Base-by-base conservation (phyloP, 2,329 filamentous ascomycete species). In the Trichoderma koningiopsis region DNA sequence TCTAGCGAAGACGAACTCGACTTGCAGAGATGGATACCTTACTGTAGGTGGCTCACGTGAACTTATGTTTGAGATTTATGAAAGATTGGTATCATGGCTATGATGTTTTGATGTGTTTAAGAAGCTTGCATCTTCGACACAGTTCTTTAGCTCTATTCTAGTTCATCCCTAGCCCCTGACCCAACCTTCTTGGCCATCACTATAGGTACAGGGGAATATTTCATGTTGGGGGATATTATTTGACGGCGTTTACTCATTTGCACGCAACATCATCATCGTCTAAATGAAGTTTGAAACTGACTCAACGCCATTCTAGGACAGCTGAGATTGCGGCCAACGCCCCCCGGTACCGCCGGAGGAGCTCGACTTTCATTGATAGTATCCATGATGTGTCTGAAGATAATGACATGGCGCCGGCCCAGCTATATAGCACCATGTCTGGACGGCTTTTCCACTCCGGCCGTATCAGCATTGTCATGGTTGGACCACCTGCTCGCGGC, bases 371-470 rank as follows among this genome's bases (percentile, higher is more conserved):
- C 79, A 94, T 97, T 76, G 96, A 98, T 85, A 95, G 93, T 73
- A 97, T 98, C 76, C 95, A 98, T 81, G 95, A 98, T 84, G 86
- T 97, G 66, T 89, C 92, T 10, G 91, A 94, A 77, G 93, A 93
- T 75, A 82, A 84, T 72, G 84, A 95, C 74, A 88, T 97, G 87
- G 96, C 96, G 5, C 96, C 96, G 35, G 96, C 96, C 74, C 96
- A 99, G 83, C 87, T 99, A 57, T 99, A 99, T 83, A 97, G 94
- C 80, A 99, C 96, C 65, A 97, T 98, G 87, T 98, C 95, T 59
- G 96, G 96, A 60, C 89, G 96, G 53, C 89, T 99, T 35, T 99
- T 99, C 79, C 96, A 99, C 81, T 97, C 96, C 27, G 96, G 96
- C 59, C 90, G 95, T 69, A 99, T 99, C 78, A 95, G 95, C 59